These are phyloP conservation scores for Deakozyma indianensis DNA, from an alignment of 805 yeast species.

Conservation along the genomic window DNA sequence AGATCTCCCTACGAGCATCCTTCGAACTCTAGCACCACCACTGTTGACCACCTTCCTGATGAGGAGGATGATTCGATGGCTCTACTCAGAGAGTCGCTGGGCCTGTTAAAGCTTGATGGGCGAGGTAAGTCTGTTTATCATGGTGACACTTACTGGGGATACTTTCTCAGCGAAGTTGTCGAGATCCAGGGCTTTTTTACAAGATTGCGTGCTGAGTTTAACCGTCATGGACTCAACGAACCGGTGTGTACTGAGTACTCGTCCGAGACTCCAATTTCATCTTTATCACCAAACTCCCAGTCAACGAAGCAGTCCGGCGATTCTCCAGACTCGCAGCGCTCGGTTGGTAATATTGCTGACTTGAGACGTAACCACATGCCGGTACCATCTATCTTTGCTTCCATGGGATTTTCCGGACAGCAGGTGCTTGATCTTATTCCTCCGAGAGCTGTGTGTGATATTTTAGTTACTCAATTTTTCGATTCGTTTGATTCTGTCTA, in stretches of 20 bases:
- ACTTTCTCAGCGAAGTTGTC: constrained; percentile 16
- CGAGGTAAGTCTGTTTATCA: constrained; percentile 20
- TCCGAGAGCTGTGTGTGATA: constrained; percentile 10
- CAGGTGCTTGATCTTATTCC: constrained; percentile 15
- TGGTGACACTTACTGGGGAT: constrained; percentile 23
- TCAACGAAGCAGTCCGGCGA: neutral
- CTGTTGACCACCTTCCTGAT: constrained; percentile 7
- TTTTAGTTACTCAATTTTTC: constrained; percentile 16
- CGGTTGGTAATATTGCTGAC: constrained; percentile 1
- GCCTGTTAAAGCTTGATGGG: constrained; percentile 21
- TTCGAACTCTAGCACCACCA: neutral
- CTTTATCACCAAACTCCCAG: neutral
- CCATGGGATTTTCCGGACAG: neutral
- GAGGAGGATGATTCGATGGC: constrained; percentile 3
- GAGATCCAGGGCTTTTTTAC: constrained; percentile 12
- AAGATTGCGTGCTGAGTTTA: constrained; percentile 2
- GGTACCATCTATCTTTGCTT: neutral
- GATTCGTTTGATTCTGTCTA: constrained; percentile 15
- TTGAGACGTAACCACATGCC: constrained; percentile 8
- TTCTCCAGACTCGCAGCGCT: neutral
- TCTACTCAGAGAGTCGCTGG: constrained; percentile 17
- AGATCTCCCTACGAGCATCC: neutral
- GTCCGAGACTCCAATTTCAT: neutral
- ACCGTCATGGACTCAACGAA: neutral
- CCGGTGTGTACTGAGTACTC: neutral